Conservation (phyloP, 2,329 filamentous ascomycete species). For the Stemphylium beticola region DNA sequence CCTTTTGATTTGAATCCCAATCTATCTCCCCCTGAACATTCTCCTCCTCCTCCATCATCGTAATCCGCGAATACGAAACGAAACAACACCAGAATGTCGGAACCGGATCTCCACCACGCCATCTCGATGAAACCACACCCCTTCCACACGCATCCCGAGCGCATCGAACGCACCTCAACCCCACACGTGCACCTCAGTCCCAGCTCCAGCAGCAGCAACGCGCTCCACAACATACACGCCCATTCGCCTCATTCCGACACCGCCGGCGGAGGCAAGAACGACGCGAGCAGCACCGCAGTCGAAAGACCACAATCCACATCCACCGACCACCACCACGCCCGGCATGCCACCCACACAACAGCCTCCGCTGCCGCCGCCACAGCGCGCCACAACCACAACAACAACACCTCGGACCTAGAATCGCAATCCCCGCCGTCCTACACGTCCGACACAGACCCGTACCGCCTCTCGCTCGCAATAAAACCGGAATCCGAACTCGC, state of each 20-base stretch:
- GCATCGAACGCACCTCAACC: slow-evolving; percentile 37
- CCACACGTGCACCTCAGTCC: slow-evolving; percentile 32
- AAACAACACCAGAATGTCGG: slow-evolving; percentile 36
- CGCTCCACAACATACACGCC: background rate
- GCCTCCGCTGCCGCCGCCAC: slow-evolving; percentile 13
- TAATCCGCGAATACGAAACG: background rate
- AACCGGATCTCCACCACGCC: slow-evolving; percentile 56
- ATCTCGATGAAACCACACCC: slow-evolving; percentile 57
- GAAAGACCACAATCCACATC: slow-evolving; percentile 37
- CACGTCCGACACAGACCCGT: slow-evolving; percentile 75
- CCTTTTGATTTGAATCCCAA: no score
- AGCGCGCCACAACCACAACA: slow-evolving; percentile 44
- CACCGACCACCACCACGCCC: no score
- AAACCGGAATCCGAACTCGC: slow-evolving; percentile 80
- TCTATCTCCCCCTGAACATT: background rate
- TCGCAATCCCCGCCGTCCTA: slow-evolving; percentile 63
- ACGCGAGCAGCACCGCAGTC: slow-evolving; percentile 50
- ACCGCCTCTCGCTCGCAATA: slow-evolving; percentile 75
- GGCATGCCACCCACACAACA: no score
- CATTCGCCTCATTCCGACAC: slow-evolving; percentile 26
- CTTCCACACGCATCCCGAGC: slow-evolving; percentile 44
- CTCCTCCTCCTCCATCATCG: background rate
- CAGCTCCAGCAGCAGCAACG: slow-evolving; percentile 15
- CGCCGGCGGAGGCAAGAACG: slow-evolving; percentile 22
- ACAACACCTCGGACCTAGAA: slow-evolving; percentile 53